These are phyloP conservation scores for Tubosaeta brunneosetosa DNA, from an alignment of 768 basidiomycete genomes.

Conservation along the genomic window DNA sequence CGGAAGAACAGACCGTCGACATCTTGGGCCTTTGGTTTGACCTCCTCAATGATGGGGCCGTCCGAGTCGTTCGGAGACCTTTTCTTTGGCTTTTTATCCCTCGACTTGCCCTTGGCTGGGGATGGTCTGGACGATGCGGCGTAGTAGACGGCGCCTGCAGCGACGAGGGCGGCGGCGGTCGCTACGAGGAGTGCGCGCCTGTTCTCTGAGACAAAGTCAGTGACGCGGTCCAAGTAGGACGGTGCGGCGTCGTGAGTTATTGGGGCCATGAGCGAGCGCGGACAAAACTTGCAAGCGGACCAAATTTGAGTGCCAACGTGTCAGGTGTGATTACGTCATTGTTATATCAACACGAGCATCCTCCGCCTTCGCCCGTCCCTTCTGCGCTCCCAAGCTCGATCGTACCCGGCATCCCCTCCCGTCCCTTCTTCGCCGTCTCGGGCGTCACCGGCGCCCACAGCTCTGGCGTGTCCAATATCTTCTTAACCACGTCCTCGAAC, in stretches of 20 bases:
- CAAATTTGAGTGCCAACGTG: background rate
- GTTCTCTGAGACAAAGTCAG: constrained; percentile 70
- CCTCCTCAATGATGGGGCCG: constrained; percentile 80
- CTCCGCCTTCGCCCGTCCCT: constrained; percentile 13
- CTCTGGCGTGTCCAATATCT: constrained; percentile 79
- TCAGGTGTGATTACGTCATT: constrained; percentile 25
- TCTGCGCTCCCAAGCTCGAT: constrained; percentile 30
- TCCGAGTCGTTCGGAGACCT: constrained; percentile 53
- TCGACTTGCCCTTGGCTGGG: constrained; percentile 44
- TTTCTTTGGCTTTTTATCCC: constrained; percentile 48
- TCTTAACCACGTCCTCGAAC: constrained; percentile 71
- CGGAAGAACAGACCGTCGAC: constrained; percentile 28
- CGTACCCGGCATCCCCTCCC: constrained; percentile 39
- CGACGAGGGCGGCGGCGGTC: constrained; percentile 65
- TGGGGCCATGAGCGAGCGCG: constrained; percentile 20
- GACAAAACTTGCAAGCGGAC: background rate
- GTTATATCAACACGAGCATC: constrained; percentile 32
- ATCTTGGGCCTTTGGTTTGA: constrained; percentile 41
- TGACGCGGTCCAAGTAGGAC: constrained; percentile 56
- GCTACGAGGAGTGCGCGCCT: constrained; percentile 71
- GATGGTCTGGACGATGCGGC: constrained; percentile 39
- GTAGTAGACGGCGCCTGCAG: constrained; percentile 72
- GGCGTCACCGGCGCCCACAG: constrained; percentile 54
- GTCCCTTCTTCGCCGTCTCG: constrained; percentile 5
- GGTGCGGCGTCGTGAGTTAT: constrained; percentile 5